Base-by-base conservation (phyloP, 129 eudicot species). In the Flaveria linearis region DNA sequence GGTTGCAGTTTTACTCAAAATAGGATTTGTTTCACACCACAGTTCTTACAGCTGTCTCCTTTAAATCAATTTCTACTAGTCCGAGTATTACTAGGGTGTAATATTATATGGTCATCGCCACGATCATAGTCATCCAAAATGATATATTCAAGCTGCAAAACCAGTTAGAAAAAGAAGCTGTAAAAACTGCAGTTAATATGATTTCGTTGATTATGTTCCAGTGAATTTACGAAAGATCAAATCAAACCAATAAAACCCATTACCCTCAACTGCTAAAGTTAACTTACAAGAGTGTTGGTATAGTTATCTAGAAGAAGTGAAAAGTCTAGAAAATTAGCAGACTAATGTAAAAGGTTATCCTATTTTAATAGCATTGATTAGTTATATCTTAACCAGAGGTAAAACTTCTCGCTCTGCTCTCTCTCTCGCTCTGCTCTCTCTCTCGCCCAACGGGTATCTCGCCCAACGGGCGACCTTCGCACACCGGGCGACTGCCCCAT, bases 71-170 rank as follows among this genome's bases (percentile, higher is more conserved):
- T 78, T 79, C 69, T 86, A 79, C 39, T 69, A 57, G 82, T 65
- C 9, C 73, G 74, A 56, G 69, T 78, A 39, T 71, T 73, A 58
- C 74, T 30, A 28, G 85, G 84, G 72, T 83, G 87, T 53, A 95
- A 95, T 63, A 90, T 96, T 85, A 87, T 93, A 81, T 93, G 96
- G 71, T 90, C 98, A 50, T 85, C 95, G 69, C 78, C 77, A 18
- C 60, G 84, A 78, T 81, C 82, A 72, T 85, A 78, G 50, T 88
- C 92, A 79, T 88, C 96, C 98, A 92, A 90, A 56, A 77, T 74
- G 20, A 80, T 81, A 84, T 90, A 92, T 82, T 86, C 96, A 28
- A 92, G 82, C 98, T 92, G 92, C 70, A 83, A 83, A 39, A 84
- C 71, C 68, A 84, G 79, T 78, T 57, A 71, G 65, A 82, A 43